Base-by-base conservation (phyloP, 2,329 filamentous ascomycete species). In the Didymella sp. region DNA sequence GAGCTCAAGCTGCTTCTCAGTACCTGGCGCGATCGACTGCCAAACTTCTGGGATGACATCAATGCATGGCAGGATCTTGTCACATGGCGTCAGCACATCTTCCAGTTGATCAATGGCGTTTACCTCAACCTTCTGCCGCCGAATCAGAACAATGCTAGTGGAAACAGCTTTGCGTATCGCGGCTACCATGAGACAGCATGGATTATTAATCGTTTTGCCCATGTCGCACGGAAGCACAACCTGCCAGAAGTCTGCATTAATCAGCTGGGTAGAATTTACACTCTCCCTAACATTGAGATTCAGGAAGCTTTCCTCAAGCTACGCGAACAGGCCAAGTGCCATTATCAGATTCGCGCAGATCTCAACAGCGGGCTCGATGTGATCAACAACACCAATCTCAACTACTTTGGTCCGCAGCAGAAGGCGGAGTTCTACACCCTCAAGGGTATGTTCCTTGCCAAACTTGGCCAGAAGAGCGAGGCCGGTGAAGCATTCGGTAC, bases 61-160 rank as follows among this genome's bases (percentile, higher is more conserved):
- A 96, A 96, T 63, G 92, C 95, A 35, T 99, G 95, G 95, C 95
- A 99, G 76, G 96, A 99, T 73, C 82, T 99, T 37, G 95, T 99
- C n/a, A 99, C 95, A 1, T 99, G 95, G 95, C 88, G 95, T 66
- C 96, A 99, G 74, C 95, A 99, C 76, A 97, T 99, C 59, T 99
- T 99, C 80, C 90, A 92, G 55, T 85, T 99, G 22, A 98, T 99
- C 79, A 99, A 99, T 74, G 87, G 86, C 45, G 96, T 92, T 0
- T 99, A 99, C 72, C 85, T 99, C 11, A 86, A 87, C 51, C 84
- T 99, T 42, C 81, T 98, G 35, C 93, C 92, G 1, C 88, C 86
- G 17, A 89, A 91, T 69, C 88, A 89, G 22, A 76, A 70, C 73
- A 95, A 92, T 66, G 87, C 92, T 1, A 91, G 90, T 52, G 92